phyloP scores from a whole-genome alignment of 441 rosid species.

The Euphorbia celastroides region DNA sequence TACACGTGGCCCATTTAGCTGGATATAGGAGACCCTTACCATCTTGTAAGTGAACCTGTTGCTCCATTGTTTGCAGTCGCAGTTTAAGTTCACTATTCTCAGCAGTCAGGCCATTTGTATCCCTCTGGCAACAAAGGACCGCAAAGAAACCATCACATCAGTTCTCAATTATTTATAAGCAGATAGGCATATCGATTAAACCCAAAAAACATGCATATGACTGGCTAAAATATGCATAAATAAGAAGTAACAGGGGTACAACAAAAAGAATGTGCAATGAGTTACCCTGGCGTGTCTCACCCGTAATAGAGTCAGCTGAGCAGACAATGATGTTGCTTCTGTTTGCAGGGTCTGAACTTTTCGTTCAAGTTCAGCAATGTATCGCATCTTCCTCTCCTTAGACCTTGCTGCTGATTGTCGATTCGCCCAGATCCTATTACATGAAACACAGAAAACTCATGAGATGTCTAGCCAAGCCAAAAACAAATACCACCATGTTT shows the following conservation, averaged over 20 bases:
- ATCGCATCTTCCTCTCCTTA: slow-evolving; percentile 97
- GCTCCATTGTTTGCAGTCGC: slow-evolving; percentile 95
- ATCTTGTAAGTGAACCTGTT: slow-evolving; percentile 94
- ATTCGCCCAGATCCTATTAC: slow-evolving; percentile 90
- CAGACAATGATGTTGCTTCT: slow-evolving; percentile 92
- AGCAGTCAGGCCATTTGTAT: slow-evolving; percentile 82
- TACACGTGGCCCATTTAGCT: slow-evolving; percentile 1
- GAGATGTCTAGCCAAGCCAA: slow-evolving; percentile 4
- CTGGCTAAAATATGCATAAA: not conserved
- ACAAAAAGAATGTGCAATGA: not conserved
- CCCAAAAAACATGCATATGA: slow-evolving; percentile 1
- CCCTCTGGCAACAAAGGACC: slow-evolving; percentile 57
- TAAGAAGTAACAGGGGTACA: not conserved
- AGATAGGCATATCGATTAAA: too few species aligned
- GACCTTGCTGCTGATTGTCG: slow-evolving; percentile 99
- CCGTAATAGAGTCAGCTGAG: slow-evolving; percentile 88
- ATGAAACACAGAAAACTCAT: slow-evolving; percentile 12
- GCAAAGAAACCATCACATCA: slow-evolving; percentile 9
- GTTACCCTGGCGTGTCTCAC: slow-evolving; percentile 28
- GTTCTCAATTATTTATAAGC: not conserved
- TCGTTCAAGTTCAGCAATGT: slow-evolving; percentile 94
- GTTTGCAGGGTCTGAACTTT: slow-evolving; percentile 97
- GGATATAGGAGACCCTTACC: slow-evolving; percentile 44
- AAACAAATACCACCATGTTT: not conserved
- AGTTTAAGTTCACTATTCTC: slow-evolving; percentile 92